Evolutionary conservation across 129 eudicot species (phyloP), one percentile per base, ranked within the genome.

Genomic region (Artemisia tridentata): DNA sequence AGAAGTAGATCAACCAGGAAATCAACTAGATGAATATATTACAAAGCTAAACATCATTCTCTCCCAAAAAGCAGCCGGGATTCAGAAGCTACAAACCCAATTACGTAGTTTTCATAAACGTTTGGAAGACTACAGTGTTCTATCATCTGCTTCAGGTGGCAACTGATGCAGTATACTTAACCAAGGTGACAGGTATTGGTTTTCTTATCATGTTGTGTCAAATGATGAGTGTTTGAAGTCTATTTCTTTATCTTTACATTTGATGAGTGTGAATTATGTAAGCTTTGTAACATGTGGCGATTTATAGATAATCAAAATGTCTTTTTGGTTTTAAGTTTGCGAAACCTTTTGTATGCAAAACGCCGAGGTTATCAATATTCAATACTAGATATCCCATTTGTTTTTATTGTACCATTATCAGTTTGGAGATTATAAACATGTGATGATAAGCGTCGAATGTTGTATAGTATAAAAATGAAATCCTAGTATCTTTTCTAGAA

Each of bases 1-100:
- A 7, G 82, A 86, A 68, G 86, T 78, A n/a, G 91, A 83, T 29
- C 83, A 83, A 75, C 96, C 91, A 7, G 91, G 87, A 11, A 85
- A 81, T 52, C 87, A 85, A 60, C 80, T 88, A 1, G 91, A 88
- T n/a, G 80, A 86, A 20, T 88, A 88, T 65, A 72, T 88, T n/a
- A 56, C 85, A 13, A 83, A 75, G 72, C 51, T 88, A 70, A 86
- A 79, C 21, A 65, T 52, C n/a, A 72, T 88, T 73, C 86, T 88
- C 41, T 83, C 91, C 0, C 78, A 78, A 62, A 86, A 88, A 71
- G 89, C 89, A 51, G 81, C 89, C 3, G 78, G 81, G 34, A 77
- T 86, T 58, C 75, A 83, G 12, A 75, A 81, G 61, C 76, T 83
- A 27, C 91, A 88, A 23, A 75, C 72, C 18, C 77, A 67, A 14